Percentiles rank a stretch among this genome's conserved stretches.
Evolutionary conservation across 352 stramenopile genomes (phyloP).

Genomic region (Chrysophaeum taylorii): DNA sequence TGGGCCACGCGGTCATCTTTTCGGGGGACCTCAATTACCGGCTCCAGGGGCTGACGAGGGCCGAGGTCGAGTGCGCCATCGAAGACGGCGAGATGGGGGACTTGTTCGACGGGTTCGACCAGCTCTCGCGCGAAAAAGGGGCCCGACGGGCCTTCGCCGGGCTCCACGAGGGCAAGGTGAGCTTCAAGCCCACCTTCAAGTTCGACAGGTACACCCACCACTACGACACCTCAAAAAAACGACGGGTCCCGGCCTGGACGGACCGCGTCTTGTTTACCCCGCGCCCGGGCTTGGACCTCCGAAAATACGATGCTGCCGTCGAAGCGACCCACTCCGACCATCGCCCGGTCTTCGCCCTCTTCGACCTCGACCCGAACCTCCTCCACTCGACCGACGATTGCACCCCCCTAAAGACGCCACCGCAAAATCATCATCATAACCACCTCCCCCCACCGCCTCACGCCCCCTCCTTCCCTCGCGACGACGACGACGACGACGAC

Average conservation of each 20-base stretch:
- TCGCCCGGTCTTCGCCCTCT: constrained; percentile 47
- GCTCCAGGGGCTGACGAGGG: constrained; percentile 72
- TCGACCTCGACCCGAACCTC: constrained; percentile 23
- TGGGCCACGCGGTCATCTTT: constrained; percentile 68
- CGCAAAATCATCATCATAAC: too few species aligned
- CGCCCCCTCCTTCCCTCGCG: too few species aligned
- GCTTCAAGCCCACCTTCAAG: constrained; percentile 88
- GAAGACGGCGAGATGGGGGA: constrained; percentile 40
- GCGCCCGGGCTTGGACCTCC: constrained; percentile 32
- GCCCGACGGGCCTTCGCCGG: constrained; percentile 63
- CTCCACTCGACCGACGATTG: too few species aligned
- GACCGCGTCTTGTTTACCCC: constrained; percentile 74
- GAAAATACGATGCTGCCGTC: constrained; percentile 38
- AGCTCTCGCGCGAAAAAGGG: constrained; percentile 67
- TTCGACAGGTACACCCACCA: constrained; percentile 71
- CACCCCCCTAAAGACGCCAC: too few species aligned
- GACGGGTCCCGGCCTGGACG: constrained; percentile 87
- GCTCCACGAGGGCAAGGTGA: constrained; percentile 74
- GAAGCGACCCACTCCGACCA: constrained; percentile 43
- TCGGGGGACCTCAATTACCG: constrained; percentile 85
- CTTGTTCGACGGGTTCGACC: constrained; percentile 72
- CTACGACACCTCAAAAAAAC: constrained; percentile 86
- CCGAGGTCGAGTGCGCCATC: constrained; percentile 64
- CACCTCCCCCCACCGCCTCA: too few species aligned
- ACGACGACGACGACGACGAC: too few species aligned